Base-by-base conservation (phyloP, 2,329 filamentous ascomycete genomes). In the Aspergillus awamori region DNA sequence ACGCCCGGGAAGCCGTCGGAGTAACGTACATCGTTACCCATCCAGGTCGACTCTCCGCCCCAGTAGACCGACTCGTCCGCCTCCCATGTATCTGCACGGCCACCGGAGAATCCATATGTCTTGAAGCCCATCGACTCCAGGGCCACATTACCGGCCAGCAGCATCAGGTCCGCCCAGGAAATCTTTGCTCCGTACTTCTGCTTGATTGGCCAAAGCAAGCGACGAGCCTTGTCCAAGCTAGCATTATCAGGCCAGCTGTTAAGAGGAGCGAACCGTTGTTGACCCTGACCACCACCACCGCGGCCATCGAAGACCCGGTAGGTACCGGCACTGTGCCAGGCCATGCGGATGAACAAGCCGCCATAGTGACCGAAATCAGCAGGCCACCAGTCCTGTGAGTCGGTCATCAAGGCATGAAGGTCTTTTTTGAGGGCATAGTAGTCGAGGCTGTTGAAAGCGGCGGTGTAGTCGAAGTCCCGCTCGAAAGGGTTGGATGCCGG, bases 201-300 rank as follows among this genome's bases (percentile, higher is more conserved):
- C 85, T 93, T 93, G 80, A 93, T 87, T 59, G 90, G 90, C 88
- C 89, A 92, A 45, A 93, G 81, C 59, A 93, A 85, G 65, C 90
- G 89, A 59, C 90, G 89, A 33, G 89, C 90, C 84, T 93, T 93
- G 84, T 93, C 90, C 57, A 93, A 84, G 69, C 82, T 87, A 71
- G 87, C 88, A 67, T 93, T 93, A 79, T 93, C 90, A 45, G 90
- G 90, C 90, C 90, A 93, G 81, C 87, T 87, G 84, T 92, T 92
- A 73, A 93, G 86, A 5, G 90, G 90, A 57, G 90, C 89, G 70
- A 93, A 93, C 43, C 90, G 87, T 79, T 93, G 90, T 79, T 92
- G 90, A 60, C 89, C 90, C 70, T 86, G 81, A 57, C 89, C 90
- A 70, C 86, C 88, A 62, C 90, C 90, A 59, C 90, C 90, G 63